Evolutionary conservation across 306 rosid species (phyloP).

Genomic region (Dalbergia oliveri): DNA sequence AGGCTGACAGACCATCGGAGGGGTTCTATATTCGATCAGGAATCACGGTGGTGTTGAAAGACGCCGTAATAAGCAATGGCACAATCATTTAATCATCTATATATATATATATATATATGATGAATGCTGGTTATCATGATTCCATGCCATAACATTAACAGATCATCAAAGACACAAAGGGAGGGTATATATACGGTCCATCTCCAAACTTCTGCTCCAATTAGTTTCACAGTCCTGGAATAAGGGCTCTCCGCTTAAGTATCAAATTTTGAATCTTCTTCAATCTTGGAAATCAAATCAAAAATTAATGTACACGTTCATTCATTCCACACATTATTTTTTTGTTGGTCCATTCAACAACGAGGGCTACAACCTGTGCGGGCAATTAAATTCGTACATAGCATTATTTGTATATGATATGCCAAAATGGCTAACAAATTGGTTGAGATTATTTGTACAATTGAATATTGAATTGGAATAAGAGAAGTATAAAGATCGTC

Average conservation of each 20-base stretch:
- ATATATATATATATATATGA: not conserved
- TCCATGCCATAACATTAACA: slow-evolving; percentile 15
- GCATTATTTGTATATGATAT: slow-evolving; percentile 13
- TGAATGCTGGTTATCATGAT: not conserved
- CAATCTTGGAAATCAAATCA: slow-evolving; percentile 15
- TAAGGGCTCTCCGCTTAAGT: slow-evolving; percentile 25
- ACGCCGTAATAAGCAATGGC: slow-evolving; percentile 46
- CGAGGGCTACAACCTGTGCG: slow-evolving; percentile 17
- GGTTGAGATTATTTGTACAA: slow-evolving; percentile 30
- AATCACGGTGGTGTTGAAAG: slow-evolving; percentile 53
- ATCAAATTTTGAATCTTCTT: slow-evolving; percentile 52
- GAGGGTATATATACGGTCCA: not conserved
- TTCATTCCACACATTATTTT: slow-evolving; percentile 28
- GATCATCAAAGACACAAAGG: slow-evolving; percentile 17
- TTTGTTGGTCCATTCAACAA: slow-evolving; percentile 36
- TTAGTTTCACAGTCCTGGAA: slow-evolving; percentile 16
- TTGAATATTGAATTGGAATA: slow-evolving; percentile 39
- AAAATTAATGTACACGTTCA: not conserved
- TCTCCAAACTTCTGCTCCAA: slow-evolving; percentile 42
- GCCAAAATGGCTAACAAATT: slow-evolving; percentile 31
- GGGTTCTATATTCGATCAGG: slow-evolving; percentile 65
- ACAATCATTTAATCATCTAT: slow-evolving; percentile 44
- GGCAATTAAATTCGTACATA: slow-evolving; percentile 26
- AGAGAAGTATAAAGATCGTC: not conserved
- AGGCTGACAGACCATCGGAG: slow-evolving; percentile 55